phyloP scores from a whole-genome alignment of 176 grass and related monocot genomes.

The Pontederia crassipes region DNA sequence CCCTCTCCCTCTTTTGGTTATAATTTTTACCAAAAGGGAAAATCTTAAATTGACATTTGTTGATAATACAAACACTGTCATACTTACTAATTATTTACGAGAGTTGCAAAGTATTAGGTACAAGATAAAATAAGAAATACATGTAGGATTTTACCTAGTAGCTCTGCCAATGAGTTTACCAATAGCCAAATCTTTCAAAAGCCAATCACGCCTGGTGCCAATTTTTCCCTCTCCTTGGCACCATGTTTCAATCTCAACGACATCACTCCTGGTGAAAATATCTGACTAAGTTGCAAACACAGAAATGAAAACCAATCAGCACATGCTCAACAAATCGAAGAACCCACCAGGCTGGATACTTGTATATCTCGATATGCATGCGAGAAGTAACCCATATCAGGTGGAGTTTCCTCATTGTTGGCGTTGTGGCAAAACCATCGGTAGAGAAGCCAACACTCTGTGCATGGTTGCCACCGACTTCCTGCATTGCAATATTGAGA shows the following conservation, averaged over 20 bases:
- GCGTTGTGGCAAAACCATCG: constrained; percentile 93
- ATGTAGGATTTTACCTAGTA: constrained; percentile 45
- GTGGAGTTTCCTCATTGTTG: constrained; percentile 84
- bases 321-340: background rate
- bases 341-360: constrained; percentile 76
- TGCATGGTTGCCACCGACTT: constrained; percentile 95
- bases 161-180: constrained; percentile 95
- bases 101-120: too few species aligned
- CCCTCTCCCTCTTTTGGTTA: too few species aligned
- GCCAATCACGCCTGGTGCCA: constrained; percentile 93
- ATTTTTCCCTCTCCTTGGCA: constrained; percentile 96
- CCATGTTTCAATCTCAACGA: constrained; percentile 98
- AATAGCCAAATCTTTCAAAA: constrained; percentile 84
- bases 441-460: constrained; percentile 95
- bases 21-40: too few species aligned
- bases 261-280: constrained; percentile 59
- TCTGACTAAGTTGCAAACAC: background rate
- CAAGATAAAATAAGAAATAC: too few species aligned
- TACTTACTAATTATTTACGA: too few species aligned
- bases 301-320: background rate
- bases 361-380: constrained; percentile 99
- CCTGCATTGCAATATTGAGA: constrained; percentile 26
- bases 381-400: constrained; percentile 94
- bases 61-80: too few species aligned
- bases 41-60: too few species aligned